phyloP scores from a whole-genome alignment of 495 filamentous ascomycete genomes.

The Neurospora tetrasperma region DNA sequence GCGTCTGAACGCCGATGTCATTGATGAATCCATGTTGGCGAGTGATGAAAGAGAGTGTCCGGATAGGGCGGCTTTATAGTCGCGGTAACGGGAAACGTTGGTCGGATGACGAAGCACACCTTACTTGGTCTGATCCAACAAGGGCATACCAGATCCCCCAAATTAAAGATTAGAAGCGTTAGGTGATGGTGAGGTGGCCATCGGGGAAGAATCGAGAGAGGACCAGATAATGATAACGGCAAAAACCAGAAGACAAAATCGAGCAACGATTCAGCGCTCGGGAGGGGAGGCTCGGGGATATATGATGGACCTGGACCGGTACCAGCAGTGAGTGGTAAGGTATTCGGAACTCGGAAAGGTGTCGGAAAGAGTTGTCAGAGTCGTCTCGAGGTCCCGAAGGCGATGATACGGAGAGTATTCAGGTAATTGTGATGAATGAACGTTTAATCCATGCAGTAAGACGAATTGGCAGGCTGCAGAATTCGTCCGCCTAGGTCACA shows the following conservation, averaged over 20 bases:
- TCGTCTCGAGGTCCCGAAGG: not conserved
- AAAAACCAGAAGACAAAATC: not conserved
- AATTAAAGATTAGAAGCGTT: constrained; percentile 22
- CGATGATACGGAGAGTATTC: not conserved
- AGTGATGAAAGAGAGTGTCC: not conserved
- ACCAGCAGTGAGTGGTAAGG: not conserved
- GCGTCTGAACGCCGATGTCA: constrained; percentile 12
- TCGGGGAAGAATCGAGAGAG: constrained; percentile 6
- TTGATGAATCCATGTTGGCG: constrained; percentile 20
- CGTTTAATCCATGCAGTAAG: not conserved
- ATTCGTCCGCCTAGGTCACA: not conserved
- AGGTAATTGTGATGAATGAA: not conserved
- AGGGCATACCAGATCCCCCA: constrained; percentile 32
- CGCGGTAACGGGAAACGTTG: not conserved
- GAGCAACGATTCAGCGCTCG: not conserved
- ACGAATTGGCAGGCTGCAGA: not conserved
- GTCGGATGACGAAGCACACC: not conserved
- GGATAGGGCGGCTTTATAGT: not conserved
- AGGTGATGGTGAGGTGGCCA: constrained; percentile 19
- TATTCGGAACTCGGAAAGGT: not conserved
- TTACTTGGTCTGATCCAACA: not conserved
- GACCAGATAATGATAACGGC: constrained; percentile 9
- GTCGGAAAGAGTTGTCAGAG: constrained; percentile 7
- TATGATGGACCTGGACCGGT: not conserved
- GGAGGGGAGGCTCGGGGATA: constrained; percentile 4